Percentiles rank a stretch among this genome's conserved stretches.
Evolutionary conservation across 345 rosid genomes (phyloP).

Genomic region (Tarenaya hassleriana): DNA sequence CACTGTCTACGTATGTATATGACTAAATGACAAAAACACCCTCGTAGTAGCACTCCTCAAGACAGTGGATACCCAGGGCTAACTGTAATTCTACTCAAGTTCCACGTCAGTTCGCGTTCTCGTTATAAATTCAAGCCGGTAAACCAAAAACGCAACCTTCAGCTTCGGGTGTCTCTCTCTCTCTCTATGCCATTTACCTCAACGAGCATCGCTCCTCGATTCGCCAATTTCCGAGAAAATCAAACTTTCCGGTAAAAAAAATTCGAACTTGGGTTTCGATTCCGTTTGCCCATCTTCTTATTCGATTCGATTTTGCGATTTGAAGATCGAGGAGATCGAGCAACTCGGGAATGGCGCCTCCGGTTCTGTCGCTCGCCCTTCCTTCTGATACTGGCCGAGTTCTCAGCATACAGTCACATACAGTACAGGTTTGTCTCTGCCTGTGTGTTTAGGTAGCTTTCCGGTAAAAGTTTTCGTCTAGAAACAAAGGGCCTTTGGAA

Average conservation of each 20-base stretch:
- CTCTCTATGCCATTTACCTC: conserved; percentile 16
- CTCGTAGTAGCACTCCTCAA: too few species aligned
- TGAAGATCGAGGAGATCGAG: conserved; percentile 32
- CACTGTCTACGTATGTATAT: too few species aligned
- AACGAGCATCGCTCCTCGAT: conserved; percentile 18
- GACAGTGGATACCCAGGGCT: too few species aligned
- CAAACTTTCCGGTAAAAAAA: conserved; percentile 11
- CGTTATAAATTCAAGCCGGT: conserved; percentile 10
- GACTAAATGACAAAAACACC: too few species aligned
- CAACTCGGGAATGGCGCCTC: conserved; percentile 58
- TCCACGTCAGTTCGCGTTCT: too few species aligned
- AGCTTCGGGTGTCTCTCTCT: conserved; percentile 17
- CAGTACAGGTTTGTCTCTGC: conserved; percentile 71
- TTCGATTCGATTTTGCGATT: neutral
- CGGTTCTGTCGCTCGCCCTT: conserved; percentile 79
- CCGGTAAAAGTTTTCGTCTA: neutral
- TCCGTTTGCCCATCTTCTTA: neutral
- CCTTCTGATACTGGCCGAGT: conserved; percentile 96
- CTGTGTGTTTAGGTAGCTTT: neutral
- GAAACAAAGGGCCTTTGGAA: neutral
- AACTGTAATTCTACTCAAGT: too few species aligned
- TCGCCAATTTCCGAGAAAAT: neutral
- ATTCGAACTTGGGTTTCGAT: neutral
- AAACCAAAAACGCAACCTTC: conserved; percentile 15
- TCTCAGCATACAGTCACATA: conserved; percentile 95